Conservation (phyloP, 495 filamentous ascomycete species). For the Aspergillus taichungensis region DNA sequence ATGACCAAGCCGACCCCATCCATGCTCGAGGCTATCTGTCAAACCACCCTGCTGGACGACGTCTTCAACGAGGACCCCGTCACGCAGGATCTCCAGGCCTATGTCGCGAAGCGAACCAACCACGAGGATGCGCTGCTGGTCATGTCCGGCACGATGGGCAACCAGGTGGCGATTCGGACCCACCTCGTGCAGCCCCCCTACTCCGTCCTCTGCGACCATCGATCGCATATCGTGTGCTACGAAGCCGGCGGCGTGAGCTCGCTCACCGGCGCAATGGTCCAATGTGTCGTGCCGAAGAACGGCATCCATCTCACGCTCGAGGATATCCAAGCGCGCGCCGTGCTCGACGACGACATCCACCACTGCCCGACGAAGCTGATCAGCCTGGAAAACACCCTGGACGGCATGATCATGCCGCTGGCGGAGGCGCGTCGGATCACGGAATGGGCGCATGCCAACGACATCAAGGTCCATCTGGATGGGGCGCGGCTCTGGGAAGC, state of each 20-base stretch:
- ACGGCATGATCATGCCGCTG: slow-evolving; percentile 69
- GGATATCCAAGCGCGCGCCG: slow-evolving; percentile 52
- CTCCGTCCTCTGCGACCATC: slow-evolving; percentile 37
- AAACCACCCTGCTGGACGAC: slow-evolving; percentile 63
- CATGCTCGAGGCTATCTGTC: slow-evolving; percentile 62
- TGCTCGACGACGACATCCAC: slow-evolving; percentile 35
- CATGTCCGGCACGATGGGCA: slow-evolving; percentile 81
- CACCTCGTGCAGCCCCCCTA: slow-evolving; percentile 43
- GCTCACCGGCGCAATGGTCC: slow-evolving; percentile 36
- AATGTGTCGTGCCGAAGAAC: slow-evolving; percentile 43
- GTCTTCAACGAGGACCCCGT: slow-evolving; percentile 78
- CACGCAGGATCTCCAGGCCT: slow-evolving; percentile 61
- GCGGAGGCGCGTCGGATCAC: slow-evolving; percentile 57
- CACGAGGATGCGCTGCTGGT: slow-evolving; percentile 68
- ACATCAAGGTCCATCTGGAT: slow-evolving; percentile 71
- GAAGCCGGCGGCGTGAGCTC: slow-evolving; percentile 44
- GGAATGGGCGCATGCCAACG: slow-evolving; percentile 57
- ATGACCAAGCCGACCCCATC: slow-evolving; percentile 75
- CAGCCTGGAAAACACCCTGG: slow-evolving; percentile 76
- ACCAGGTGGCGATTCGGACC: slow-evolving; percentile 42
- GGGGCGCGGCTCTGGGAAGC: slow-evolving; percentile 82
- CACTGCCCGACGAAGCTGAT: slow-evolving; percentile 68
- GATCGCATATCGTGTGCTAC: slow-evolving; percentile 39
- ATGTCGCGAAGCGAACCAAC: slow-evolving; percentile 59
- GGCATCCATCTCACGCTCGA: slow-evolving; percentile 65